Evolutionary conservation across 73 alveolate species (phyloP).

Genomic region (Tetrahymena borealis): DNA sequence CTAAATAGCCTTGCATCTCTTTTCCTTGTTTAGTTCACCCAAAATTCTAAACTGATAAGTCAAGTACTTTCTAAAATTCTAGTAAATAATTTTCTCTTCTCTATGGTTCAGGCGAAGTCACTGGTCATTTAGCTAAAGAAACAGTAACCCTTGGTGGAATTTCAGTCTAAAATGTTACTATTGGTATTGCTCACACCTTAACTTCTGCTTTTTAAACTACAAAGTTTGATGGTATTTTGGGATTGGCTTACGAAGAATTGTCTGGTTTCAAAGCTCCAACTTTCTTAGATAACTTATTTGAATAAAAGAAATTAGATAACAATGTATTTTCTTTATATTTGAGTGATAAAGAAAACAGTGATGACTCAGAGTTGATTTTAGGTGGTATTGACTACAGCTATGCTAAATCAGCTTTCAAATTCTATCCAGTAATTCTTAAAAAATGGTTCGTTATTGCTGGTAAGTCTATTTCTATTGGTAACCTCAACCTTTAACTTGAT

Average conservation of each 20-base stretch:
- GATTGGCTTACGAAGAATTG: neutral
- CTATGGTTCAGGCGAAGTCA: conserved; percentile 39
- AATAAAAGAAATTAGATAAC: neutral
- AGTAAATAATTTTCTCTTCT: neutral
- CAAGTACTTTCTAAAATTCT: neutral
- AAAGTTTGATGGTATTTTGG: neutral
- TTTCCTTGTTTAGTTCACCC: neutral
- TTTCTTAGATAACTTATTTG: neutral
- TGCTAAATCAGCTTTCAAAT: neutral
- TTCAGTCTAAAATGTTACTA: conserved; percentile 21
- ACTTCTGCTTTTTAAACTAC: conserved; percentile 45
- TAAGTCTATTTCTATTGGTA: neutral
- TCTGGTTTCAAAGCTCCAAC: neutral
- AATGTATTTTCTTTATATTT: neutral
- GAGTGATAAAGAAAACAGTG: neutral
- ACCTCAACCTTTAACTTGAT: neutral
- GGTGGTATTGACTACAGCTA: neutral
- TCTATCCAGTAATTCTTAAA: neutral
- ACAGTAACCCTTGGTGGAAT: conserved; percentile 49
- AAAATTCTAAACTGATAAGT: conserved; percentile 10
- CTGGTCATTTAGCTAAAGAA: conserved; percentile 53
- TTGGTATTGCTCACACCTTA: conserved; percentile 56
- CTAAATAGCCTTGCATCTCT: neutral
- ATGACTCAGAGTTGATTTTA: neutral
- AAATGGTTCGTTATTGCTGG: neutral